Evolutionary conservation across 169 alveolate species (phyloP), one percentile per base, ranked within the genome.

Genomic region (Eimeria nieschulzi): DNA sequence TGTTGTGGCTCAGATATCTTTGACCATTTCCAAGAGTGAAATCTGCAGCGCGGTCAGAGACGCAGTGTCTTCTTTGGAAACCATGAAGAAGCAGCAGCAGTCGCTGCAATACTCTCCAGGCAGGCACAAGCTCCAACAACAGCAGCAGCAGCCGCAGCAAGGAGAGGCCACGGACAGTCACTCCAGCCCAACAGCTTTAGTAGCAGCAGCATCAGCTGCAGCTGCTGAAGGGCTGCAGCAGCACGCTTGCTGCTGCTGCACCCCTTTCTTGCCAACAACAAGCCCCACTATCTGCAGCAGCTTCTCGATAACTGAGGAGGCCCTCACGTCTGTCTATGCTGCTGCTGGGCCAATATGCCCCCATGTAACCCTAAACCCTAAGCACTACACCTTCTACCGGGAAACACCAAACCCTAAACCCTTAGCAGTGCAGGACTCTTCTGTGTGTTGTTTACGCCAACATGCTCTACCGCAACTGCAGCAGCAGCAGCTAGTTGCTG

Each of bases 31-130:
- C 68, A 59, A 59, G 68, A 59, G 23, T 19, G 68, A 59, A 19
- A 59, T 59, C n/a, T 59, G 68, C 68, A 59, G 68, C n/a, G 68
- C 68, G 15, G n/a, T 59, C 23, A 59, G n/a, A 19, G 68, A 59
- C n/a, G 68, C 68, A 5, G 68, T 59, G 23, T 59, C 68, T 12
- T 5, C 68, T 59, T 19, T 59, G 23, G 68, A 59, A 15, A 5
- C 68, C 68, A 59, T 59, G 68, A 59, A 59, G 68, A 12, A 59
- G 68, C 68, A 59, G 68, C 68, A 59, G 68, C 68, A 59, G 68
- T 5, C 5, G 68, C 68, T 59, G n/a, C 68, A 59, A 5, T 19
- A 59, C 15, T 59, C 23, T 19, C 68, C 68, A 59, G 68, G 68
- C 23, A 59, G 5, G 68, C 68, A 59, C 15, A 59, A 59, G 68